Conservation (phyloP, 495 filamentous ascomycete genomes). For the Zalerion maritima region DNA sequence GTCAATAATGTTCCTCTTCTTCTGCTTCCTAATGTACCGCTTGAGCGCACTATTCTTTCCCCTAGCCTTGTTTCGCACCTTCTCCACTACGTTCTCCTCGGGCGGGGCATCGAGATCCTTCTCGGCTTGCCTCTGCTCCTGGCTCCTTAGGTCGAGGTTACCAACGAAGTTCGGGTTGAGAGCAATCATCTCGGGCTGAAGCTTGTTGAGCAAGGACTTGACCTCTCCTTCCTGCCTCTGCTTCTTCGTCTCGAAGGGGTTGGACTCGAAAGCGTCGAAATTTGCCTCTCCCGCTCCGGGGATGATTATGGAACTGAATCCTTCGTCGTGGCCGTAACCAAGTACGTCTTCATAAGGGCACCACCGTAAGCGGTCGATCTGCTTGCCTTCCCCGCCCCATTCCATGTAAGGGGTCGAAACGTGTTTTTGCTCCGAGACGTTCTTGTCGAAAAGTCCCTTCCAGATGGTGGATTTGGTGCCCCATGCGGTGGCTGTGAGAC, state of each 20-base stretch:
- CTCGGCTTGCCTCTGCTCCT: conserved; percentile 56
- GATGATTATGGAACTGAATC: conserved; percentile 77
- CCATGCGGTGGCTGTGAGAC: conserved; percentile 80
- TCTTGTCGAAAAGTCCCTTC: conserved; percentile 70
- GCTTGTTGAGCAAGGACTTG: conserved; percentile 73
- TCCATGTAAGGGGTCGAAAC: conserved; percentile 82
- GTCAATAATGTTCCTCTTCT: conserved; percentile 80
- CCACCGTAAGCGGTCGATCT: conserved; percentile 71
- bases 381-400: conserved; percentile 77
- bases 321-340: conserved; percentile 68
- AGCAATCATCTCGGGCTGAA: conserved; percentile 94
- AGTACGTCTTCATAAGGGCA: conserved; percentile 91
- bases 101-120: conserved; percentile 60
- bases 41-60: conserved; percentile 86
- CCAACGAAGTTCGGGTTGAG: conserved; percentile 84
- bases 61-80: conserved; percentile 53
- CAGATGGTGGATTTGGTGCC: conserved; percentile 79
- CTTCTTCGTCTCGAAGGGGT: conserved; percentile 92
- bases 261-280: conserved; percentile 83
- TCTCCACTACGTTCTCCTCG: conserved; percentile 53
- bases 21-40: conserved; percentile 80
- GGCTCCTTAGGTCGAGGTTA: conserved; percentile 61
- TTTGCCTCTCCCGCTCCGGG: conserved; percentile 93
- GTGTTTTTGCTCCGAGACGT: conserved; percentile 51
- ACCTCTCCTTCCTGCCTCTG: conserved; percentile 92